These are phyloP conservation scores for Inosperma sp. DNA, from an alignment of 768 basidiomycete genomes.

Conservation along the genomic window DNA sequence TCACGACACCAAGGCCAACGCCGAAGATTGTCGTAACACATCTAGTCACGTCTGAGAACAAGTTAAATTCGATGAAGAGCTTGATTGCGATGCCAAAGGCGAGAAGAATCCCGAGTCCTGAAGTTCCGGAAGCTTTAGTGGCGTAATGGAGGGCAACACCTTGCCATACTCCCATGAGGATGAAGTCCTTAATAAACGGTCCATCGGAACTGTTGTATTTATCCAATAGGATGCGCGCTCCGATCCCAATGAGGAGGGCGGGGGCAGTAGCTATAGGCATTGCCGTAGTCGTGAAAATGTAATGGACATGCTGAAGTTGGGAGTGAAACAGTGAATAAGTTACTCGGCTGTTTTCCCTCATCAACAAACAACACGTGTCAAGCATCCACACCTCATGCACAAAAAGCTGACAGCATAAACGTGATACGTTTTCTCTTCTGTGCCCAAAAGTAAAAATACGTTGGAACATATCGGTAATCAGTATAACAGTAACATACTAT, in stretches of 20 bases:
- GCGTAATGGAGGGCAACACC: slow-evolving; percentile 71
- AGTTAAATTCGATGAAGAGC: slow-evolving; percentile 58
- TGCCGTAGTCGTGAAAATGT: slow-evolving; percentile 11
- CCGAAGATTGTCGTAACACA: slow-evolving; percentile 61
- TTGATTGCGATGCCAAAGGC: slow-evolving; percentile 56
- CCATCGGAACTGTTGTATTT: slow-evolving; percentile 45
- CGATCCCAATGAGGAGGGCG: slow-evolving; percentile 70
- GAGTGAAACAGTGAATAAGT: background rate
- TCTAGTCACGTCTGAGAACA: slow-evolving; percentile 49
- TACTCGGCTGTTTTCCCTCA: slow-evolving; percentile 6
- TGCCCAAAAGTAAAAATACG: too few relatives aligned
- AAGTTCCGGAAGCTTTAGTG: slow-evolving; percentile 48
- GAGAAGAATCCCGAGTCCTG: slow-evolving; percentile 50
- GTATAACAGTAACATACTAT: background rate
- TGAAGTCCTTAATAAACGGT: slow-evolving; percentile 49
- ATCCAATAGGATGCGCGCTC: slow-evolving; percentile 67
- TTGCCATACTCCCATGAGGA: slow-evolving; percentile 71
- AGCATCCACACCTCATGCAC: background rate
- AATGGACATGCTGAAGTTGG: slow-evolving; percentile 2
- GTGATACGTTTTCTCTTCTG: too few relatives aligned
- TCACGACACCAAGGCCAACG: slow-evolving; percentile 61
- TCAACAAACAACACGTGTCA: slow-evolving; percentile 15
- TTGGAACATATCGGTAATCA: too few relatives aligned
- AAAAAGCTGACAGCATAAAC: background rate
- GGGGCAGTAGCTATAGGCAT: slow-evolving; percentile 51